phyloP scores from a whole-genome alignment of 176 grass and related monocot genomes.

The Paspalum vaginatum region DNA sequence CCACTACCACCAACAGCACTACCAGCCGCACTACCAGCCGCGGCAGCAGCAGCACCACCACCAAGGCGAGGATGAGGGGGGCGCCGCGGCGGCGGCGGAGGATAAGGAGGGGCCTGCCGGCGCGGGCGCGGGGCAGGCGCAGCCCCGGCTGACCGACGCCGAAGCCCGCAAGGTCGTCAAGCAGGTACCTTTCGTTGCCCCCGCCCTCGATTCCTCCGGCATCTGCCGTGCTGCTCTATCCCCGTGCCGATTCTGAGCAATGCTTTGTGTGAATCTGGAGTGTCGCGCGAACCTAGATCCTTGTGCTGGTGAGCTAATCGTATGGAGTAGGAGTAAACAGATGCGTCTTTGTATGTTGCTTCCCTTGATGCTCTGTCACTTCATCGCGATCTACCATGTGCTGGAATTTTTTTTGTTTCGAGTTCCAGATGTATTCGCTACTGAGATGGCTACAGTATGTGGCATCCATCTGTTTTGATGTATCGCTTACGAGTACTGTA shows the following conservation, averaged over 20 bases:
- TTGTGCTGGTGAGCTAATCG: not conserved
- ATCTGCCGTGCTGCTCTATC: constrained; percentile 4
- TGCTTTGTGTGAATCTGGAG: constrained; percentile 28
- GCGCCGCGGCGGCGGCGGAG: constrained; percentile 38
- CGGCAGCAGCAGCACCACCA: constrained; percentile 49
- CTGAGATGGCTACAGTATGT: not conserved
- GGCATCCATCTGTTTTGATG: constrained; percentile 4
- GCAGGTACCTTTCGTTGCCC: constrained; percentile 49
- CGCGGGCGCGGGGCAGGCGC: constrained; percentile 26
- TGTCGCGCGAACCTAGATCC: not conserved
- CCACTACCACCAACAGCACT: constrained; percentile 12
- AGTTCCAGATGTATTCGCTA: not conserved
- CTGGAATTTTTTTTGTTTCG: not conserved
- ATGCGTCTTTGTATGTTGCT: not conserved
- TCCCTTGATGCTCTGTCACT: not conserved
- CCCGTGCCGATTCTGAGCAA: not conserved
- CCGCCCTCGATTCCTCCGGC: constrained; percentile 19
- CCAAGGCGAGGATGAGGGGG: constrained; percentile 62
- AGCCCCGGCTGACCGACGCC: constrained; percentile 51
- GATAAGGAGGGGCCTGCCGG: constrained; percentile 27
- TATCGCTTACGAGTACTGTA: not conserved
- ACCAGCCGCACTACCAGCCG: constrained; percentile 36
- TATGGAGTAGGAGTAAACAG: not conserved
- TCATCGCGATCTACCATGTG: not conserved
- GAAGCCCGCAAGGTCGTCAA: constrained; percentile 77